phyloP scores from a whole-genome alignment of 73 alveolate genomes.

The Blepharisma japonicum region DNA sequence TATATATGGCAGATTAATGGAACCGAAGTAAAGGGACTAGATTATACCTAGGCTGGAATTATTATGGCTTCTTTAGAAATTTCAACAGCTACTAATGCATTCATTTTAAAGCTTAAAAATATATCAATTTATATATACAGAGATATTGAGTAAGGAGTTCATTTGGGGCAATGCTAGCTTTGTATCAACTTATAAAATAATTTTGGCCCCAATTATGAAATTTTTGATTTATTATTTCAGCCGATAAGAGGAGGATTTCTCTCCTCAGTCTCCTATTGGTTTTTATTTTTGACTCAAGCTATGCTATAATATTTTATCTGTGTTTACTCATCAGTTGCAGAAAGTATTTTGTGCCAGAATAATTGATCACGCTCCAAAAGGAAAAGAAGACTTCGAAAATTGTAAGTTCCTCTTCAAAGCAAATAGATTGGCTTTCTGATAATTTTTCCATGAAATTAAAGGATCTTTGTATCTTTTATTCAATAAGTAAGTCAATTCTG shows the following conservation, averaged over 20 bases:
- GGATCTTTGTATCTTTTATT: too few species aligned
- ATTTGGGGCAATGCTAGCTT: constrained; percentile 21
- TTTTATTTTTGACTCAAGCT: background rate
- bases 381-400: constrained; percentile 23
- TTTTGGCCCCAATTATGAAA: background rate
- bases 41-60: background rate
- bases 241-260: background rate
- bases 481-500: too few species aligned
- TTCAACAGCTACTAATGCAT: background rate
- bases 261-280: background rate
- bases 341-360: background rate
- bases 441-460: too few species aligned
- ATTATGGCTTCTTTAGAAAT: background rate
- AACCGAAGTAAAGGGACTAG: background rate
- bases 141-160: background rate
- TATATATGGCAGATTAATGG: too few species aligned
- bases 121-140: background rate
- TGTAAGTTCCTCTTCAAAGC: too few species aligned
- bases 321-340: background rate
- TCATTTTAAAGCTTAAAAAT: background rate
- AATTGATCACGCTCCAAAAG: constrained; percentile 13
- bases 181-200: background rate
- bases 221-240: background rate
- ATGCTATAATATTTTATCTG: background rate
- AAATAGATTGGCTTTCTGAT: too few species aligned